Base-by-base conservation (phyloP, 345 rosid genomes). In the Xanthoceras sorbifolium region DNA sequence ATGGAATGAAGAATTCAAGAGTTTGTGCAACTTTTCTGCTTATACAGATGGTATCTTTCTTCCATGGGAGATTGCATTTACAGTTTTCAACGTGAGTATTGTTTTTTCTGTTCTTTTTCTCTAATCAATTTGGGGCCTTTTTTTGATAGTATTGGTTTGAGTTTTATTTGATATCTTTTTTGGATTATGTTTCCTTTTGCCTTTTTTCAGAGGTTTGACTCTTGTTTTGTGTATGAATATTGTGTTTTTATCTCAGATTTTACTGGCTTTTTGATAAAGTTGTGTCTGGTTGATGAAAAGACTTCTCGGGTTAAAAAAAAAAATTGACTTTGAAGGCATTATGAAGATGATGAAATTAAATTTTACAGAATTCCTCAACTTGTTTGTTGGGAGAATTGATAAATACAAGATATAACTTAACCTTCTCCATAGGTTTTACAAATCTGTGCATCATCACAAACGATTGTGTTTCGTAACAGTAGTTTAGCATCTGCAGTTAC, bases 1-100 rank as follows among this genome's bases (percentile, higher is more conserved):
- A 81, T 91, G 93, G 97, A 85, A 87, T 68, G 90, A 88, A 59
- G 91, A 87, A 79, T 91, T 91, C 2, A 76, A 64, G 26, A 80
- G 77, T 81, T 69, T 87, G 2, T 88, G 93, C 44, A 77, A 77
- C 38, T 79, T 90, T 82, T 83, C 94, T 67, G 84, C 65, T 76
- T 68, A 78, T 65, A 89, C 86, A 26, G 86, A 89, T 32, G 83
- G 82, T 71, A 25, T 48, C 46, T 82, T 82, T 68, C 72, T 76
- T 60, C 88, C 94, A 7, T 87, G 92, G 94, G 78, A 87, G 67
- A 80, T 86, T 55, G 74, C 79, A 0, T 87, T 92, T 68, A 77
- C 86, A 22, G 84, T 92, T 78, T 85, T 89, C 60, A 71, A 79
- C 64, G 94, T 90, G 59, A 83, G 92, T 76, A 25, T 67, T 32